A percentile compares a stretch with the other conserved stretches of the same genome.
These are phyloP conservation scores for Syzygium aromaticum DNA, from an alignment of 345 rosid genomes.

Conservation along the genomic window DNA sequence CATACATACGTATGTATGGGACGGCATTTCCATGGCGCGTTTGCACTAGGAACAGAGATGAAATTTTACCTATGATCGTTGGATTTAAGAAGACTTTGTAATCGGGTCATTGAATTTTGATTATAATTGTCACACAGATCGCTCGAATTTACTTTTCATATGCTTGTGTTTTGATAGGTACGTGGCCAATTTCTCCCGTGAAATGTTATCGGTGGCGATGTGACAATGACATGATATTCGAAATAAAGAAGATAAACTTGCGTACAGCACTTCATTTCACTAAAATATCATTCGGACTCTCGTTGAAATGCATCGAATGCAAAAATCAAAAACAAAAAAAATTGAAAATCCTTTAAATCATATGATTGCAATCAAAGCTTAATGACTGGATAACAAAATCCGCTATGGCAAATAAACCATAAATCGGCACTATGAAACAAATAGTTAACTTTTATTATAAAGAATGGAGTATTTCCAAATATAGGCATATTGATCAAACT, in stretches of 20 bases:
- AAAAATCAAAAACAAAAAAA: neutral
- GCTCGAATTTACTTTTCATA: neutral
- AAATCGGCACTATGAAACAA: neutral
- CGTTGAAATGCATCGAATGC: neutral
- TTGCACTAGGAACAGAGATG: neutral
- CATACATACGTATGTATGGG: neutral
- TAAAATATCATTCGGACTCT: neutral
- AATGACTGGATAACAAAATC: neutral
- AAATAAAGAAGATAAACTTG: neutral
- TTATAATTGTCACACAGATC: neutral
- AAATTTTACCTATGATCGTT: neutral
- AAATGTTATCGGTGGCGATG: neutral
- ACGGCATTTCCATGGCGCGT: neutral
- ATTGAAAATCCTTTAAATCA: neutral
- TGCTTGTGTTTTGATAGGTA: rapidly evolving
- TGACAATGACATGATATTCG: neutral
- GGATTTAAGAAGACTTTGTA: neutral
- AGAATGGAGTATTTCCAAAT: neutral
- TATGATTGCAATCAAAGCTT: neutral
- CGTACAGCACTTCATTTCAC: neutral
- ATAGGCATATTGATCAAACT: neutral
- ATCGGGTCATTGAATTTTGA: neutral
- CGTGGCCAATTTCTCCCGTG: neutral
- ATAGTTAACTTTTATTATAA: neutral
- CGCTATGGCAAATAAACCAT: neutral